Conservation (phyloP, 306 rosid species). For the Fagus sylvatica region DNA sequence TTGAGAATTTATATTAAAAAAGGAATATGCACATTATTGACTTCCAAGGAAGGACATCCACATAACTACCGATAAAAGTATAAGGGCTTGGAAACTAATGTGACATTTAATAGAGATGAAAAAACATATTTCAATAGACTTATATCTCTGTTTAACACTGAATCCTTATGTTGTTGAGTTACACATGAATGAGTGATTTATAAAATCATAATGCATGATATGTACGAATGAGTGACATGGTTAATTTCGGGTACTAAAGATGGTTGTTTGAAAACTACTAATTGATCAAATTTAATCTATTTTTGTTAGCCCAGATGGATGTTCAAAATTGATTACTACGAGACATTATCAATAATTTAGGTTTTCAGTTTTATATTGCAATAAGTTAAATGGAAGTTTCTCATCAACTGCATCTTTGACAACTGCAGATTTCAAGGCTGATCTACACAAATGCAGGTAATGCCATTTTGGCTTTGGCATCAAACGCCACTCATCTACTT, state of each 20-base stretch:
- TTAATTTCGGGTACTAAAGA: background rate
- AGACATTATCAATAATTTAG: background rate
- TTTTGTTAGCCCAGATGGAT: background rate
- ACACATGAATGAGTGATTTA: background rate
- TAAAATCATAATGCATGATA: background rate
- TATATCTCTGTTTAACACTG: background rate
- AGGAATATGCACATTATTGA: background rate
- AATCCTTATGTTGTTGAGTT: background rate
- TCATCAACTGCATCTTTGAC: slow-evolving; percentile 9
- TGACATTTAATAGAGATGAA: background rate
- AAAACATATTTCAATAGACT: background rate
- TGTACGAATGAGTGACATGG: background rate
- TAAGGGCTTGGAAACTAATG: background rate
- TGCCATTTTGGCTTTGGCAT: slow-evolving; percentile 39
- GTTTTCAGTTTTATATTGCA: background rate
- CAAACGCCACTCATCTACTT: slow-evolving; percentile 31
- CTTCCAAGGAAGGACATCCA: background rate
- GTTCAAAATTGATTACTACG: background rate
- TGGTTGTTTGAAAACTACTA: background rate
- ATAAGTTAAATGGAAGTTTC: background rate
- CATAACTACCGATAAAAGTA: background rate
- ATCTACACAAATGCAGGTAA: slow-evolving; percentile 37
- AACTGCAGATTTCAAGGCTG: slow-evolving; percentile 38
- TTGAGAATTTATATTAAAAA: background rate
- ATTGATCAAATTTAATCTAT: background rate